A percentile compares a stretch with the other conserved stretches of the same genome.
phyloP scores from a whole-genome alignment of 768 basidiomycete species.

The Leccinum uliginosum region DNA sequence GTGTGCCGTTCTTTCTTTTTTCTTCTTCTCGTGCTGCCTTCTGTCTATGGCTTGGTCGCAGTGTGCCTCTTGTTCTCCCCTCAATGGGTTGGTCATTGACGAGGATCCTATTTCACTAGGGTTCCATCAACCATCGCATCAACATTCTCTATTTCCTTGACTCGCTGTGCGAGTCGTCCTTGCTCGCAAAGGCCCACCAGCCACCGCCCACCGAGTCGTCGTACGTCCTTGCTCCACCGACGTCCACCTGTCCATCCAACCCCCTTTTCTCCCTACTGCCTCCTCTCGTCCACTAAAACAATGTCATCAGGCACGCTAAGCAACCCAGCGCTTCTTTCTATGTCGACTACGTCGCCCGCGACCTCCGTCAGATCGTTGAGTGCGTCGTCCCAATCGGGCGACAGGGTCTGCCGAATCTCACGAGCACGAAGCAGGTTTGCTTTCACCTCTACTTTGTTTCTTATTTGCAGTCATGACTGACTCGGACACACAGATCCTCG shows the following conservation, averaged over 20 bases:
- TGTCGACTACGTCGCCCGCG: conserved; percentile 72
- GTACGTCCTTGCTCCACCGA: neutral
- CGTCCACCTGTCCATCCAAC: neutral
- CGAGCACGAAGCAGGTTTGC: conserved; percentile 80
- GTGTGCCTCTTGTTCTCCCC: neutral
- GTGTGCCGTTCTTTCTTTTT: conserved; percentile 32
- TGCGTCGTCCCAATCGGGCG: conserved; percentile 84
- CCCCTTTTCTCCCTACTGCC: neutral
- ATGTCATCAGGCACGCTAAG: conserved; percentile 21
- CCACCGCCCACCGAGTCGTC: conserved; percentile 7
- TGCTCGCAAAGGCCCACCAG: conserved; percentile 58
- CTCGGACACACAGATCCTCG: conserved; percentile 44
- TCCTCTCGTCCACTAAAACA: neutral
- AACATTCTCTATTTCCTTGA: conserved; percentile 92
- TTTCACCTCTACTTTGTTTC: neutral
- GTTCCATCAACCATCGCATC: conserved; percentile 83
- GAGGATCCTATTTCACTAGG: conserved; percentile 37
- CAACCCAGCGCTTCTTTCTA: conserved; percentile 52
- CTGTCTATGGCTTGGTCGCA: neutral
- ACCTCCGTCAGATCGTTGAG: conserved; percentile 74
- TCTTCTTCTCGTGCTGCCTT: neutral
- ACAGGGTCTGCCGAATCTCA: conserved; percentile 82
- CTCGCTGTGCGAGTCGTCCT: conserved; percentile 76
- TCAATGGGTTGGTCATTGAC: neutral
- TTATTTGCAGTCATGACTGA: neutral